Conservation (phyloP, 306 rosid species). For the Ammopiptanthus mongolicus region DNA sequence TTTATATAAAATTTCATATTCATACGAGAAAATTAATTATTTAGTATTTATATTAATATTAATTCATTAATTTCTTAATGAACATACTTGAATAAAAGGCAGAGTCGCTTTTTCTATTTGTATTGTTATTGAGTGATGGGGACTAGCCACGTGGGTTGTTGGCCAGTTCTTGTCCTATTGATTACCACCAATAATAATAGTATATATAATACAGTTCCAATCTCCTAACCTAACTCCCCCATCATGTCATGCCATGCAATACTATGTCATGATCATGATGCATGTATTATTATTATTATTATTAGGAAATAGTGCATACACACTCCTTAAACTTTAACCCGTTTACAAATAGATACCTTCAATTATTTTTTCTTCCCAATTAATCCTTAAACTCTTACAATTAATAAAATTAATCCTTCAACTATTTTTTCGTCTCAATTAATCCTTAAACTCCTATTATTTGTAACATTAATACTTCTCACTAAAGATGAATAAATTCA, state of each 20-base stretch:
- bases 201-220: conserved; percentile 5
- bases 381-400: too few species aligned
- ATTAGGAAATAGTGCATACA: too few species aligned
- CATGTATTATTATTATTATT: not conserved
- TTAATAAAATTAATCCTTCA: too few species aligned
- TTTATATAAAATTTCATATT: too few species aligned
- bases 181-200: conserved; percentile 9
- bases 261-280: not conserved
- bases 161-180: conserved; percentile 51
- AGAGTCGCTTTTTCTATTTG: not conserved
- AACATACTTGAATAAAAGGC: not conserved
- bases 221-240: not conserved
- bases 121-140: conserved; percentile 34
- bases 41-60: not conserved
- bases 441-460: too few species aligned
- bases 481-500: too few species aligned
- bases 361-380: too few species aligned
- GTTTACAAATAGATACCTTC: too few species aligned
- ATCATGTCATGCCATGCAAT: not conserved
- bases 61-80: not conserved
- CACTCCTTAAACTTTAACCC: too few species aligned
- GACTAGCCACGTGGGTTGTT: conserved; percentile 81
- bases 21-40: not conserved
- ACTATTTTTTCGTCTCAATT: too few species aligned
- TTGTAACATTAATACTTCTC: too few species aligned